Base-by-base conservation (phyloP, 495 filamentous ascomycete genomes). In the Bombardia bombarda region DNA sequence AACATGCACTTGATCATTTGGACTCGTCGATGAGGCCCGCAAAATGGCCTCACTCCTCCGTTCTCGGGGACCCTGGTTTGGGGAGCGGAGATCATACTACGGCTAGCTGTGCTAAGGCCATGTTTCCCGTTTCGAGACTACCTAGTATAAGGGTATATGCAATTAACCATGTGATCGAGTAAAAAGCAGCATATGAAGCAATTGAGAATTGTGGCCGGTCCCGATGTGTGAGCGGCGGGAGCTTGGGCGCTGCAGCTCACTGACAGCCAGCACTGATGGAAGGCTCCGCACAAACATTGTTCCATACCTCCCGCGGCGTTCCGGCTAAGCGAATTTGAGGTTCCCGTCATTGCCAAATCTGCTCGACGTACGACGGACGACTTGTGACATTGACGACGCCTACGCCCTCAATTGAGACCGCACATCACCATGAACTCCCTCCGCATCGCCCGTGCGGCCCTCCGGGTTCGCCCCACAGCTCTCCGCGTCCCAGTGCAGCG, bases 361-460 rank as follows among this genome's bases (percentile, higher is more conserved):
- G 60, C 55, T 60, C 52, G 48, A 56, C n/a, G n/a, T n/a, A n/a
- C 42, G 50, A 50, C 51, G 52, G 57, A 52, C 47, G 46, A 52
- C 42, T 34, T 24, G 48, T 53, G 60, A 50, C 53, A 45, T 53
- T 48, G 57, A 52, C 62, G 45, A 59, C 61, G 55, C 42, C 51
- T 6, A 40, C 40, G 47, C 44, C 54, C 48, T 46, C 64, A 73
- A 75, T 76, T 73, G 72, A 66, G 63, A 62, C 55, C 66, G 58
- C 65, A 62, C 60, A 53, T 61, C 72, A 76, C 59, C 65, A 97
- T 97, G 92, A 94, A 86, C 77, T 81, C 85, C 62, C 70, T 95
- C 69, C 87, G 90, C 62, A 75, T 95, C 65, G 83, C 86, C 70
- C 83, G 90, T 67, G 77, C 80, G 63, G 90, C 87, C 65, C 76